Base-by-base conservation (phyloP, 2,329 filamentous ascomycete species). In the Corinectria fuckeliana region DNA sequence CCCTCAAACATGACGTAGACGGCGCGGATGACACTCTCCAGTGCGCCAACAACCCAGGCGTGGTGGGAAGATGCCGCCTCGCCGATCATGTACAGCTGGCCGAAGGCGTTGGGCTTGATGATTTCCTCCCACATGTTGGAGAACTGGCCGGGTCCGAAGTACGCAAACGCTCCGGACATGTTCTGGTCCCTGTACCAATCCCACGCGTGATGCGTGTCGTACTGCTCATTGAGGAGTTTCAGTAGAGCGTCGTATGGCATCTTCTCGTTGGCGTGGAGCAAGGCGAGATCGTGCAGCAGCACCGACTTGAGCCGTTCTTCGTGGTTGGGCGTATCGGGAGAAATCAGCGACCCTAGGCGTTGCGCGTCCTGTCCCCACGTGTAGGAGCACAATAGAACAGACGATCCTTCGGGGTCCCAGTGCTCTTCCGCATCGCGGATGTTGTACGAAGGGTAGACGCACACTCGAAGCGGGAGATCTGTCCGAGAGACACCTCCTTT, bases 401-500 rank as follows among this genome's bases (percentile, higher is more conserved):
- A 58, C 1, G 66, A 49, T 4, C 32, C 32, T 1, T 36, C 18
- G n/a, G 32, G n/a, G 3, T 36, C n/a, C 32, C 32, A 36, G 21
- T 1, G 44, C 4, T 8, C 59, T 56, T 18, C 56, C 30, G 0
- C 48, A 38, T 2, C 38, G 4, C 61, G 11, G 2, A 68, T 66
- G 32, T 69, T 69, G 25, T 75, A 75, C 0, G 73, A 75, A 0
- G 73, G 73, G 38, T 75, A 75, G 1, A 75, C 73, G 2, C 68
- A 73, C 10, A 70, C 68, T 1, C 73, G 66, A 11, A 75, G 64
- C 0, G 72, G 69, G 0, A 75, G 62, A 32, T 75, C 73, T 4
- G 73, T 61, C 2, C 44, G 65, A 1, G 39, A 56, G 0, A 65
- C 13, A 0, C 67, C 67, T 0, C 64, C 66, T 0, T 60, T 10